Conservation (phyloP, 2,329 filamentous ascomycete species). For the Colletotrichum echinochloae region DNA sequence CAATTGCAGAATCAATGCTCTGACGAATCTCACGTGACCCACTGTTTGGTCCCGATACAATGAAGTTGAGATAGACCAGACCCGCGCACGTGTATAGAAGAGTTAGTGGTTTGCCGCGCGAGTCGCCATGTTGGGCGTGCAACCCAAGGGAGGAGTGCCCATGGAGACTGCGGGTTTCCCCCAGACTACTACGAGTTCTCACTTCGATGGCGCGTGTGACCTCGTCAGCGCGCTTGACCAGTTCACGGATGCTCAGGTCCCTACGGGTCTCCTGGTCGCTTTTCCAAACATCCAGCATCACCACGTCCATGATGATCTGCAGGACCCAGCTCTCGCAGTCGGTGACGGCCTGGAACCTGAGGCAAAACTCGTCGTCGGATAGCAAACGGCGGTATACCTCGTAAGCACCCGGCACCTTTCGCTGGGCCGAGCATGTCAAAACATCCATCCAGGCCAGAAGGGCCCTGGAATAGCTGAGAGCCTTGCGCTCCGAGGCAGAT, state of each 20-base stretch:
- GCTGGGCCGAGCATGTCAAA: background rate
- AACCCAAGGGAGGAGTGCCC: background rate
- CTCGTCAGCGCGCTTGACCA: background rate
- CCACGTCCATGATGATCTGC: background rate
- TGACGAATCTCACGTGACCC: background rate
- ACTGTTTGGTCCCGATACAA: background rate
- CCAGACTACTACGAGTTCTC: background rate
- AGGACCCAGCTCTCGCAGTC: background rate
- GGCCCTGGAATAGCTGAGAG: background rate
- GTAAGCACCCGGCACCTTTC: background rate
- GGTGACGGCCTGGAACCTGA: background rate
- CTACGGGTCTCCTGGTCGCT: background rate
- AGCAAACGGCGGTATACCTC: background rate
- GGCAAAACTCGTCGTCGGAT: background rate
- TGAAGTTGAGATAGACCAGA: background rate
- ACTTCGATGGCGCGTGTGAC: background rate
- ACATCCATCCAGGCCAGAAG: constrained; percentile 1
- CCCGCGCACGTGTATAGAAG: background rate
- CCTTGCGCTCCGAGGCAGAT: background rate
- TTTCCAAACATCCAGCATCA: background rate
- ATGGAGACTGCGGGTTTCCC: background rate
- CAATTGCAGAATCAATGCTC: background rate
- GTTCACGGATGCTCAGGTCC: background rate
- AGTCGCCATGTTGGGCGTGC: background rate
- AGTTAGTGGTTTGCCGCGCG: background rate